Base-by-base conservation (phyloP, 108 stramenopile genomes). In the Halocafeteria seosinensis region DNA sequence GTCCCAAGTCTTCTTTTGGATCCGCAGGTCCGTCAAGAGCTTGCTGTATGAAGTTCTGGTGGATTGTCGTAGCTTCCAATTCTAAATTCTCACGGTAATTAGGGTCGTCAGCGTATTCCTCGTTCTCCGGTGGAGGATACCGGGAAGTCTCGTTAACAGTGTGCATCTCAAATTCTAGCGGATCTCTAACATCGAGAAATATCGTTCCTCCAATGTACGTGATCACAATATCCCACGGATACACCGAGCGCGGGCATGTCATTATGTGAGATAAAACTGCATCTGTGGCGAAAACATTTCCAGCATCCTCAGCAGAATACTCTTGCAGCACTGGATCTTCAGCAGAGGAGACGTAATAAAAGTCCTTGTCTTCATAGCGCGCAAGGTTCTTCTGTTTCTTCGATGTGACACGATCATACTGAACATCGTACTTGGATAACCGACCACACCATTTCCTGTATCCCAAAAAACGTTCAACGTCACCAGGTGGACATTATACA, bases 21-120 rank as follows among this genome's bases (percentile, higher is more conserved):
- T 81, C 74, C 38, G 78, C 63, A 65, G 80, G 79, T 47, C 60
- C n/a, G 38, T 86, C 79, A 55, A 97, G 71, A 28, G 89, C 86
- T 74, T 97, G 95, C 71, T 97, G 95, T 27, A 89, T 85, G 71
- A 94, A 97, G 71, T 92, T 94, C 67, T 97, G 92, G 67, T 93
- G 90, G 71, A 97, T 88, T 79, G 84, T 85, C 50, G 92, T 94
- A 9, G 93, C 93, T 67, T 97, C 95, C 28, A 92, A 64, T 37
- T 82, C 76, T 13, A 97, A 84, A 67, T 89, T 88, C 23, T 92
- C 88, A 17, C 80, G 81, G 23, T 53, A 51, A 78, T 94, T 93
- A 72, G 88, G 83, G 37, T 82, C 77, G 52, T 84, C 85, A 23
- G 86, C 75, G 34, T 80, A 81, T 9, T 85, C 77, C 36, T 80